phyloP scores from a whole-genome alignment of 2,329 filamentous ascomycete genomes.

The Sporothrix inflata region DNA sequence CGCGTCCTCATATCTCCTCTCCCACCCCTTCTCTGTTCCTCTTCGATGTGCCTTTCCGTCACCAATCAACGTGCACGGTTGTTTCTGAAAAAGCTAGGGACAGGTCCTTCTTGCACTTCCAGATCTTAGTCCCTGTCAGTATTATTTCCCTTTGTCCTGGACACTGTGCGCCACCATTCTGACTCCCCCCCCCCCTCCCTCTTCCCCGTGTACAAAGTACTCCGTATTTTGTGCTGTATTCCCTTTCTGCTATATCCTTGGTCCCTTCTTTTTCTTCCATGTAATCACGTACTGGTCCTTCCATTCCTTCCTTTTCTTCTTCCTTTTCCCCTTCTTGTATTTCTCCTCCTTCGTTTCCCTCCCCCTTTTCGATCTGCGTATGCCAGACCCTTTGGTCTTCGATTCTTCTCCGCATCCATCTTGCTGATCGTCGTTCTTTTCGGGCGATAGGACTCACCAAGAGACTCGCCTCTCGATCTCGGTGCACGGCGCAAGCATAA shows the following conservation, averaged over 20 bases:
- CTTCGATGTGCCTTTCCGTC: constrained; percentile 12
- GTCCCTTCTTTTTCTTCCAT: neutral
- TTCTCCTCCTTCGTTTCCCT: neutral
- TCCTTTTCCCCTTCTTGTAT: neutral
- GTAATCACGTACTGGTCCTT: neutral
- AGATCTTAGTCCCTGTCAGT: constrained; percentile 20
- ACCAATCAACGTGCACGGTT: constrained; percentile 24
- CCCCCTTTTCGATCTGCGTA: neutral
- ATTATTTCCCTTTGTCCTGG: neutral
- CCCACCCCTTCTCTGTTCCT: neutral
- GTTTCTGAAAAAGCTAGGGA: constrained; percentile 25
- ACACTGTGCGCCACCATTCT: constrained; percentile 17
- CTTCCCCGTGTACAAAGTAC: constrained; percentile 1
- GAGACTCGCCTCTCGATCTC: neutral
- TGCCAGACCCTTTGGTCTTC: neutral
- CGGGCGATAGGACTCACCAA: neutral
- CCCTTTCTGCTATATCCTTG: neutral
- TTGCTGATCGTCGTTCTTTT: neutral
- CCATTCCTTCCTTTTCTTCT: neutral
- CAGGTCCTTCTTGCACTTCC: constrained; percentile 21
- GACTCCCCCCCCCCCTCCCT: neutral
- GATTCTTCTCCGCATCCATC: neutral
- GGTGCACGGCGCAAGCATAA: neutral
- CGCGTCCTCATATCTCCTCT: constrained; percentile 5
- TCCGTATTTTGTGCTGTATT: constrained; percentile 10